Evolutionary conservation across 352 stramenopile genomes (phyloP), one percentile per base, ranked within the genome.

Genomic region (Elongisporangium undulatum): DNA sequence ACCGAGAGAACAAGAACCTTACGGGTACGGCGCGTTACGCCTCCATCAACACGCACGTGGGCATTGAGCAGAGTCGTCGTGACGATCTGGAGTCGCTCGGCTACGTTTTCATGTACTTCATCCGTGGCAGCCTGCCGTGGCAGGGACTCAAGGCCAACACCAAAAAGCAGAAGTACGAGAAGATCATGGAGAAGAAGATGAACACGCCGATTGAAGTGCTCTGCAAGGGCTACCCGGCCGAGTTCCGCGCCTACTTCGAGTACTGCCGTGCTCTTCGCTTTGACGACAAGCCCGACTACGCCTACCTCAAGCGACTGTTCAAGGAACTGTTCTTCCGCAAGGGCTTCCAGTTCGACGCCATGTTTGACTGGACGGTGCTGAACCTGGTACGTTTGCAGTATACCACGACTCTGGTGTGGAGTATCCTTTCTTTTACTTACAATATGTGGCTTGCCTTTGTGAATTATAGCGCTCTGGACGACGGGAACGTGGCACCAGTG

Each of bases 111-210:
- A 94, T 98, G 77, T 98, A 97, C 78, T 97, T 98, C 67, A 86
- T 97, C 54, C 89, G 90, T 53, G 92, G 97, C 57, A 95, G 90
- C 59, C 78, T 99, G 57, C 97, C 97, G 53, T 99, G 97, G 97
- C 97, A 99, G 74, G 97, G 97, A 22, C 89, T 99, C 39, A 98
- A 98, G 80, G 94, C 94, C 22, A 96, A 96, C 68, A 95, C 90
- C 48, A 96, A 96, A 71, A 96, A 95, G 74, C 85, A 95, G 67
- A 98, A 98, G 72, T 98, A 98, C 83, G 96, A 98, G 76, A 95
- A 98, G 63, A 99, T 99, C 70, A 98, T 99, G 88, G 97, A 99
- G 69, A 98, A 99, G 82, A 99, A 99, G 79, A 97, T 99, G 79
- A 94, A 92, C 68, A 95, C 90, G 13, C 87, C 90, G 26, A 98